Base-by-base conservation (phyloP, 176 grass and related monocot genomes). In the Neostapfia colusana region DNA sequence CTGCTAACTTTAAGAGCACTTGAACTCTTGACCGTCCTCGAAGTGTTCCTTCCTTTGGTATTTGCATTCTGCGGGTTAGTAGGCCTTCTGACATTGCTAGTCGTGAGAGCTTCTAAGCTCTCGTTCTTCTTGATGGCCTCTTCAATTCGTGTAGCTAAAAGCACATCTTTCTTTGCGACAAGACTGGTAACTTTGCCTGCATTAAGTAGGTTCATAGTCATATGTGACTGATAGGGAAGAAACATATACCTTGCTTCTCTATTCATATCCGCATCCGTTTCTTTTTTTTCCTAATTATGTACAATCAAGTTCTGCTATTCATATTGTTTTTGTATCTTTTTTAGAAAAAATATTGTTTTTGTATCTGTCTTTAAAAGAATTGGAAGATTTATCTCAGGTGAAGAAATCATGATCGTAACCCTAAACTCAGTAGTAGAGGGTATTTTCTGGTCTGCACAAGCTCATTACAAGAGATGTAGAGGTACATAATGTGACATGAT, bases 71-170 rank as follows among this genome's bases (percentile, higher is more conserved):
- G 73, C 18, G 85, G 62, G 53, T 53, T 92, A 39, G 16, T 5
- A 4, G 65, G 14, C 61, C 76, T 99, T 84, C 87, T 90, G 21
- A 94, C 85, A 61, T 62, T 85, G 68, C 65, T 70, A 23, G 77
- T 82, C 1, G 79, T 90, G 17, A 99, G 86, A 36, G 95, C 77
- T 87, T 99, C 95, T 65, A 99, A 86, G 65, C 95, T 99, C 77
- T 95, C 91, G 10, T 99, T 99, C 85, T 92, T 99, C 83, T 92
- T 95, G 5, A 99, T 95, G 21, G 89, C 91, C 20, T 99, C 95
- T 73, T 99, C 95, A 0, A 95, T 99, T 66, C 85, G 73, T 46
- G 79, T 75, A 12, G 95, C 95, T 85, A 99, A 82, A 85, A 69
- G 66, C 51, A 90, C 61, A 59, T 99, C 89, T 86, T 88, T 99